Base-by-base conservation (phyloP, 805 yeast species). In the Schizosaccharomyces osmophilus region DNA sequence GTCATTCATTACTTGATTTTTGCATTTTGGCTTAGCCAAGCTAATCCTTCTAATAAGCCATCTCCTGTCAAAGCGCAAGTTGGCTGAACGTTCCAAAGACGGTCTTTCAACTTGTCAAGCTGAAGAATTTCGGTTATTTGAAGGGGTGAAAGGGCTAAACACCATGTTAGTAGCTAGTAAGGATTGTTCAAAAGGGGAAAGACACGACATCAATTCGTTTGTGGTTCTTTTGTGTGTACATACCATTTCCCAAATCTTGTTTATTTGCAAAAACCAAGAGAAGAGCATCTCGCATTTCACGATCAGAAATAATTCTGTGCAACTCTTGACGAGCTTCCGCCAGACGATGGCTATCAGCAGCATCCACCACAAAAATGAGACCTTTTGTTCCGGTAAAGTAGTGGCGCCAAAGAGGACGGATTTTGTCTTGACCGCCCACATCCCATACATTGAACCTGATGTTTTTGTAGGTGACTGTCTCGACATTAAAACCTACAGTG, bases 331-430 rank as follows among this genome's bases (percentile, higher is more conserved):
- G 84, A 29, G 93, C 84, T 71, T 85, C 93, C 61, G 80, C 82
- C 66, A 89, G 73, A 68, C 96, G 77, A 41, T 76, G 79, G 57
- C 73, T 69, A 72, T 88, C 95, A 6, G 85, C 80, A 5, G 87
- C 79, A 72, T 89, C 97, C 63, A 89, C 84, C 62, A 89, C 97
- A 71, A 86, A 89, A 62, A 89, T 87, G 63, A 89, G 77, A 9
- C 95, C 95, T 69, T 87, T 85, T 4, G 96, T 87, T 48, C 95
- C 95, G 13, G 95, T 85, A 73, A 85, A 87, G 73, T 89, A 89
- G 70, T 89, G 96, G 72, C 96, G 82, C 97, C 97, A 89, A 63
- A 89, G 76, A 0, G 94, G 95, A 69, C 96, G 80, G 66, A 88
- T 80, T 71, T 94, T 77, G 68, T 85, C 94, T 75, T 87, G 97